Base-by-base conservation (phyloP, 1,139 yeast genomes). In the Candida neerlandica region DNA sequence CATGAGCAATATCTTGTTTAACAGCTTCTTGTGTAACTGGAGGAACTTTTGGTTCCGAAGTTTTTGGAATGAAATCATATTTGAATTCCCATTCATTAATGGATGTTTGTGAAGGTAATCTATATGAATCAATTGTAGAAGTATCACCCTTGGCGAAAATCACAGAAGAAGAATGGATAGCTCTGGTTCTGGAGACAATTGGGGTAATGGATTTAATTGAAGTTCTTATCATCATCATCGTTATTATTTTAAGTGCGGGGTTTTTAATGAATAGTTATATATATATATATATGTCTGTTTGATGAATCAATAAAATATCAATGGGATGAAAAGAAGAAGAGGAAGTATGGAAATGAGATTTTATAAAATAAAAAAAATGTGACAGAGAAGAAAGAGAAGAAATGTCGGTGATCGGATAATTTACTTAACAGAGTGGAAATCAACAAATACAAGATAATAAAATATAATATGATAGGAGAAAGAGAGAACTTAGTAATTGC, bases 21-120 rank as follows among this genome's bases (percentile, higher is more conserved):
- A 80, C 76, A 1, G 84, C 84, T 55, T 78, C 79, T 21, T 71
- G 67, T 46, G 80, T 74, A 48, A 80, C 66, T 4, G 84, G 81
- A 7, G 85, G 84, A 21, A 80, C 73, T 61, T 79, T 77, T 18
- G 82, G 78, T 47, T 74, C 74, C 10, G 70, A 49, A 14, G 68
- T 69, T 55, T 71, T 73, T 21, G 80, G 80, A 48, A 75, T 69
- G 54, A 72, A 76, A 59, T 76, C 80, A 59, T 80, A 80, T 58
- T 77, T 79, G 66, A 79, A 80, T 57, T 73, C 81, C 75, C 77
- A 69, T 62, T 80, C 77, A 58, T 69, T 70, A 59, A 76, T 72
- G 33, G 80, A 75, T 1, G 80, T 72, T 55, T 76, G 81, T 3
- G 79, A 73, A 16, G 81, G 81, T 47, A 76, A 67, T 54, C 62